A percentile compares a stretch with the other conserved stretches of the same genome.
phyloP scores from a whole-genome alignment of 371 early-diverging fungal species.

The Apophysomyces elegans region DNA sequence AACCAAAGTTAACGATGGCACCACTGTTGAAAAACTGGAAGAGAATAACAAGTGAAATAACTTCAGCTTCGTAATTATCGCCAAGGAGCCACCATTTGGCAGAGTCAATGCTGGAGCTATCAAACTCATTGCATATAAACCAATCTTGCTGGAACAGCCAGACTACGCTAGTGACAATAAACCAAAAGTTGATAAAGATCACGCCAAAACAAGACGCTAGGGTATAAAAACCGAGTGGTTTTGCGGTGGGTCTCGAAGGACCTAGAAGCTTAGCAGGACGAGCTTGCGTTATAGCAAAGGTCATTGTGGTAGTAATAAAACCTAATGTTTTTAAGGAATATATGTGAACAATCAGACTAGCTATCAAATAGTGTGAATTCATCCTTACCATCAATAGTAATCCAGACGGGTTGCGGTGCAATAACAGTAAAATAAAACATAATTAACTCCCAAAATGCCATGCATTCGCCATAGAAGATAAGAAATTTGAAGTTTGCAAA shows the following conservation, averaged over 20 bases:
- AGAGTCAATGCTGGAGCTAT: constrained; percentile 62
- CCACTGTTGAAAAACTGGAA: constrained; percentile 70
- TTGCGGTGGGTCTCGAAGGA: constrained; percentile 71
- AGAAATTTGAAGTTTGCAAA: constrained; percentile 82
- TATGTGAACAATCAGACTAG: neutral
- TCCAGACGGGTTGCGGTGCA: constrained; percentile 73
- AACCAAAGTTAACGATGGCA: constrained; percentile 72
- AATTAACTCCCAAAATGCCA: constrained; percentile 70
- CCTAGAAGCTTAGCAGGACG: constrained; percentile 59
- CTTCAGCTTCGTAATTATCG: constrained; percentile 76
- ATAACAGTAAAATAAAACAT: constrained; percentile 74
- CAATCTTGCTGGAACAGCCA: constrained; percentile 70
- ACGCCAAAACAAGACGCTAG: constrained; percentile 69
- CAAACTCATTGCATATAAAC: constrained; percentile 80
- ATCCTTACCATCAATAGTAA: constrained; percentile 66
- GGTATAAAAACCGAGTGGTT: constrained; percentile 69
- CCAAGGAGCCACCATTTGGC: constrained; percentile 81
- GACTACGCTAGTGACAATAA: constrained; percentile 53
- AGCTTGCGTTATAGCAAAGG: constrained; percentile 72
- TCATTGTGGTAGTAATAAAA: constrained; percentile 62
- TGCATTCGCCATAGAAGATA: constrained; percentile 78
- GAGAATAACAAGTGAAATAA: constrained; percentile 62
- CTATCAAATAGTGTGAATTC: neutral
- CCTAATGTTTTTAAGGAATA: neutral
- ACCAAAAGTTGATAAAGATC: constrained; percentile 68